Base-by-base conservation (phyloP, 1,139 yeast genomes). In the Saccharomyces hybrid region DNA sequence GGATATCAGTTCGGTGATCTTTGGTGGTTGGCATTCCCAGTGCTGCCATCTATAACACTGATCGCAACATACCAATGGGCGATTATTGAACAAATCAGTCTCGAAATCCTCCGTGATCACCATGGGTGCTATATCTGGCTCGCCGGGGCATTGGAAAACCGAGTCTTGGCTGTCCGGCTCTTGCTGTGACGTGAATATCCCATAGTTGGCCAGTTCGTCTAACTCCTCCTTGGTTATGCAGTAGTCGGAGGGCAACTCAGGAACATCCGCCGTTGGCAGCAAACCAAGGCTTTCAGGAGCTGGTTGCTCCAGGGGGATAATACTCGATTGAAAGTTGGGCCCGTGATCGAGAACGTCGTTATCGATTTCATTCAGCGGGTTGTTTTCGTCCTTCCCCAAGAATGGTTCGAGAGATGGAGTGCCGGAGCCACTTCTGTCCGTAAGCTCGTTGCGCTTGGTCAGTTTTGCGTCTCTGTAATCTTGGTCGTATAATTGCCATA, bases 31-130 rank as follows among this genome's bases (percentile, higher is more conserved):
- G 49, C 68, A 66, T 21, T 63, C 65, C 68, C 68, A 67, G 53
- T 67, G 70, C 51, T 66, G 67, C 73, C 73, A 70, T 50, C 61
- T 61, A 27, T 61, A 58, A 55, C 77, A 64, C 54, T 59, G 52
- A 21, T 67, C 69, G 58, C 72, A 67, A 56, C 69, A 64, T 4
- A 69, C 53, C n/a, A 67, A 57, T 9, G 64, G 60, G 28, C 53
- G 56, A 27, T 58, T 52, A 19, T 55, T 38, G 32, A 61, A 42
- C n/a, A 24, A 72, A 60, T 55, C 67, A 60, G 52, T 70, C 64
- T 58, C 63, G 48, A 58, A 58, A 27, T 62, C 60, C 16, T 53
- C 58, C 1, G 54, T 44, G 47, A 56, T 54, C 8, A 56, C 49
- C 29, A 57, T 56, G 4, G 54, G 44, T 6, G 51, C 57, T 29